Percentiles rank a stretch among this genome's conserved stretches.
Conservation (phyloP, 345 rosid genomes). For the Sisymbrium irio region DNA sequence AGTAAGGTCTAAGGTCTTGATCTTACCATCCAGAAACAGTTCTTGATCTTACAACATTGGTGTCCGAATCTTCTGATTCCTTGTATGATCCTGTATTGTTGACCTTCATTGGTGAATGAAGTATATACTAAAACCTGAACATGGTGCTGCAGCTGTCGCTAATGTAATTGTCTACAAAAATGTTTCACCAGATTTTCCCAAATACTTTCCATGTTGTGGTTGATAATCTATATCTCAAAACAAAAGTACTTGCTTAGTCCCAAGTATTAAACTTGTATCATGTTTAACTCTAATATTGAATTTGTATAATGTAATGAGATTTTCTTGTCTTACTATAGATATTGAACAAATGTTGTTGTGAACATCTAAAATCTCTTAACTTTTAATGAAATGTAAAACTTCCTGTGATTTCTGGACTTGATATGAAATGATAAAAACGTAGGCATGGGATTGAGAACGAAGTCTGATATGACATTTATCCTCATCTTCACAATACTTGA, state of each 20-base stretch:
- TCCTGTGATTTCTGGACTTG: background rate
- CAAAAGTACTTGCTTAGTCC: background rate
- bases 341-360: background rate
- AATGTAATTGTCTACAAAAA: background rate
- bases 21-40: background rate
- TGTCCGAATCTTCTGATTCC: background rate
- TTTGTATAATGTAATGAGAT: background rate
- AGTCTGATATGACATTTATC: conserved; percentile 1
- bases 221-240: background rate
- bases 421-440: background rate
- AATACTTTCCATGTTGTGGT: background rate
- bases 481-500: background rate
- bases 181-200: background rate
- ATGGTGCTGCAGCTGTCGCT: background rate
- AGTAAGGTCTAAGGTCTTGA: background rate
- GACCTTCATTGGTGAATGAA: background rate
- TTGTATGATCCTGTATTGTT: background rate
- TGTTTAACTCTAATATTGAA: background rate
- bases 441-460: background rate
- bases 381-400: background rate
- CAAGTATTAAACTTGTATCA: background rate
- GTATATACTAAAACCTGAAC: background rate
- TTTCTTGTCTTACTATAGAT: background rate
- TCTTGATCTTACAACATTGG: background rate
- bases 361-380: background rate